Evolutionary conservation across 148 eudicot species (phyloP), one percentile per base, ranked within the genome.

Genomic region (Diospyros lotus): DNA sequence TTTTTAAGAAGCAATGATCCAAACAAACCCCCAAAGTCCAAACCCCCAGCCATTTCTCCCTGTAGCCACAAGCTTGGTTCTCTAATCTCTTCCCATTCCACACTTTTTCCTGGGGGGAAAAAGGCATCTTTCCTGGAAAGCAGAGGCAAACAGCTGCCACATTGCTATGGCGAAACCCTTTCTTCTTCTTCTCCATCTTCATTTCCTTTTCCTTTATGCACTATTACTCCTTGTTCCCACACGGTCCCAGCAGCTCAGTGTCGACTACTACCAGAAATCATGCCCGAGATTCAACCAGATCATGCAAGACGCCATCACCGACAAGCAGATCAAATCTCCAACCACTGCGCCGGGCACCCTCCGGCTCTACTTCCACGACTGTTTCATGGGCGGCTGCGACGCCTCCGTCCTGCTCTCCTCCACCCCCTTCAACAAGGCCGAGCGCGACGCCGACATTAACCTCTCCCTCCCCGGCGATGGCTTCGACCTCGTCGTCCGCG

Each of bases 331-430:
- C 73, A 70, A 65, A 55, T 86, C 86, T 73, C 89, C 86, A 28
- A 83, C 89, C 70, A 86, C 89, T 70, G 86, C 86, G 69, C 86
- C 84, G 67, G 88, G 73, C 75, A 55, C 86, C 44, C 78, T 86
- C 80, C 88, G 88, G 64, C 69, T 86, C 65, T 76, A 83, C 77
- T 74, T 86, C 79, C 89, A 86, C 77, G 89, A 86, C 77, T 86
- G 88, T 77, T 40, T 86, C 76, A 73, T 81, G 61, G 52, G 13
- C 14, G 88, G 86, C 73, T 81, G 86, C 79, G 88, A 86, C 78
- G 89, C 84, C 75, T 86, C 89, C 79, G 66, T 79, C 69, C 82
- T 86, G 69, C 58, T 81, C 73, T 60, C 89, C 75, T 81, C 89
- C 80, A 86, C 84, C 41, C 84, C 81, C 9, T 78, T 79, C 77